These are phyloP conservation scores for Fistulifera pelliculosa DNA, from an alignment of 108 stramenopile species.

Conservation along the genomic window DNA sequence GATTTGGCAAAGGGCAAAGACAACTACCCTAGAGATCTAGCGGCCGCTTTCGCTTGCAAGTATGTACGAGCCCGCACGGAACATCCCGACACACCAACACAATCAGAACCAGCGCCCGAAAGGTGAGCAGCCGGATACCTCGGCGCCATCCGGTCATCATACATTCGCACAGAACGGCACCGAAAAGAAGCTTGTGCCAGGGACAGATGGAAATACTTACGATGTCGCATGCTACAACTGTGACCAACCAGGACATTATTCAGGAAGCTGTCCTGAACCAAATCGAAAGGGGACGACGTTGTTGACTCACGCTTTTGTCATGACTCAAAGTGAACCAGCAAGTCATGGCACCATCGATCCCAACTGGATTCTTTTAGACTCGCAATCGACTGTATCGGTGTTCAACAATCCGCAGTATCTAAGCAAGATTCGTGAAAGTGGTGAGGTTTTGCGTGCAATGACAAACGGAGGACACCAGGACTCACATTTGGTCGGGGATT, in stretches of 20 bases:
- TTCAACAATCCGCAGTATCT: slow-evolving; percentile 17
- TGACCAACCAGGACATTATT: slow-evolving; percentile 7
- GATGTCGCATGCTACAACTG: slow-evolving; percentile 6
- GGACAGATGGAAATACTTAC: background rate
- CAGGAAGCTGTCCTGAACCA: background rate
- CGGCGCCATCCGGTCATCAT: too few relatives aligned
- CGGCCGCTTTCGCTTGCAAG: slow-evolving; percentile 8
- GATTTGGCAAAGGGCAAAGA: slow-evolving; percentile 10
- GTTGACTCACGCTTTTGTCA: too few relatives aligned
- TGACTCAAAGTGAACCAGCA: background rate
- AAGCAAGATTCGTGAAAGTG: slow-evolving; percentile 12
- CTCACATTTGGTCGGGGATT: slow-evolving; percentile 6
- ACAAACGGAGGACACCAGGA: slow-evolving; percentile 14
- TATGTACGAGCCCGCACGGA: too few relatives aligned
- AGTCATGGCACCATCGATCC: background rate
- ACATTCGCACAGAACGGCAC: too few relatives aligned
- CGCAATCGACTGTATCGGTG: slow-evolving; percentile 24
- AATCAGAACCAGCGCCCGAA: background rate
- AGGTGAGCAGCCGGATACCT: too few relatives aligned
- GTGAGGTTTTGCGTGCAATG: slow-evolving; percentile 1
- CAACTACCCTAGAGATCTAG: slow-evolving; percentile 17
- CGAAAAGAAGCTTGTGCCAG: too few relatives aligned
- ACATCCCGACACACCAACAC: too few relatives aligned
- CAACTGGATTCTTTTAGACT: slow-evolving; percentile 29
- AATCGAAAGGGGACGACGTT: background rate